These are phyloP conservation scores for Penicillium fimorum DNA, from an alignment of 495 filamentous ascomycete species.

Conservation along the genomic window DNA sequence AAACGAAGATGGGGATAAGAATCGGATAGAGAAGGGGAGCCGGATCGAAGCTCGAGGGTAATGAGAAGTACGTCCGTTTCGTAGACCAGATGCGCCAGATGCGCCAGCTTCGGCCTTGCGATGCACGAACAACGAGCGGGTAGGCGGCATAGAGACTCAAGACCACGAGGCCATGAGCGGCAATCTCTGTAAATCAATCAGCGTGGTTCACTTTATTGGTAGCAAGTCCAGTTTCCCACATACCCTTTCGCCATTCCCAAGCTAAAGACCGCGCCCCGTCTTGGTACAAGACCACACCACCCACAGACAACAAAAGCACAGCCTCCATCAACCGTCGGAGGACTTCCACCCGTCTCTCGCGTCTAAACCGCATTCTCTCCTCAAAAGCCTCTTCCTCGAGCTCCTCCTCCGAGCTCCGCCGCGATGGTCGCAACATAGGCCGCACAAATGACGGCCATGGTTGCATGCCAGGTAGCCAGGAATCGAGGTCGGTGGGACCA, in stretches of 20 bases:
- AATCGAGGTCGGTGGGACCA: conserved; percentile 33
- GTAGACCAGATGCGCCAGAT: conserved; percentile 25
- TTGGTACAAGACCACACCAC: conserved; percentile 39
- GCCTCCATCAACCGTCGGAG: conserved; percentile 47
- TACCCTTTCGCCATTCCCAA: conserved; percentile 48
- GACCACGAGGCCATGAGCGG: conserved; percentile 40
- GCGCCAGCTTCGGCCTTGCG: conserved; percentile 27
- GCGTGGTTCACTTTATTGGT: background rate
- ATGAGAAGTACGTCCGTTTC: conserved; percentile 40
- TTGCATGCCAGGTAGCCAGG: conserved; percentile 37
- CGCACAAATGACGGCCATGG: conserved; percentile 42
- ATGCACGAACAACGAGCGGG: conserved; percentile 38
- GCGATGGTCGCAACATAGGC: conserved; percentile 32
- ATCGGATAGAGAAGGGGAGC: conserved; percentile 87
- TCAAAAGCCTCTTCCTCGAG: conserved; percentile 27
- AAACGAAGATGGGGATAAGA: conserved; percentile 71
- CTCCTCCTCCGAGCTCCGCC: conserved; percentile 42
- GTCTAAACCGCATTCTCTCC: conserved; percentile 31
- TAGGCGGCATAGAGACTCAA: conserved; percentile 47
- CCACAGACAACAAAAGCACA: conserved; percentile 43
- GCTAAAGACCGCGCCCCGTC: conserved; percentile 34
- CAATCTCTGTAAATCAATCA: conserved; percentile 45
- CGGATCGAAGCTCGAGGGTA: conserved; percentile 81
- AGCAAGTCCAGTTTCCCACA: background rate
- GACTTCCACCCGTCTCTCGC: conserved; percentile 42